Evolutionary conservation across 768 basidiomycete genomes (phyloP).

Genomic region (Pleurotus pulmonarius): DNA sequence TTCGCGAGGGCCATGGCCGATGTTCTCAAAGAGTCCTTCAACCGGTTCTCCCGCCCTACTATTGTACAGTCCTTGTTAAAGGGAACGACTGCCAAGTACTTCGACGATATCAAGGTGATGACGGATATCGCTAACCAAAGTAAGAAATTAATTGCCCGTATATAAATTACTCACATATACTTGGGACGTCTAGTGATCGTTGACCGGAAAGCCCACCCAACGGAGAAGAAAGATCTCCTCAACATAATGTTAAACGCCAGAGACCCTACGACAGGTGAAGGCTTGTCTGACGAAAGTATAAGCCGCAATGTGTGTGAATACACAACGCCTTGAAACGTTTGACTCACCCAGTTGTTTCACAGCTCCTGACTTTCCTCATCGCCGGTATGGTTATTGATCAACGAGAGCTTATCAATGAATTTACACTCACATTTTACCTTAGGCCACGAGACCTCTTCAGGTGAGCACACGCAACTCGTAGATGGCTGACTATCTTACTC

Average conservation of each 20-base stretch:
- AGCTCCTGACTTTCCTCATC: conserved; percentile 48
- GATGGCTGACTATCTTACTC: neutral
- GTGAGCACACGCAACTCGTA: neutral
- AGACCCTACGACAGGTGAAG: conserved; percentile 41
- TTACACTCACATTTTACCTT: neutral
- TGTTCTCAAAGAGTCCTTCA: conserved; percentile 34
- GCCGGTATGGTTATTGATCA: conserved; percentile 28
- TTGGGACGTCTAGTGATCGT: conserved; percentile 27
- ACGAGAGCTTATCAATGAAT: neutral
- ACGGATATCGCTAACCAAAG: conserved; percentile 35
- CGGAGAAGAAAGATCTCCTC: conserved; percentile 39
- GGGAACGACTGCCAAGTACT: conserved; percentile 32
- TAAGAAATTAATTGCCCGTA: conserved; percentile 14
- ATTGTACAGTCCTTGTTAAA: conserved; percentile 31
- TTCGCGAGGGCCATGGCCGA: conserved; percentile 38
- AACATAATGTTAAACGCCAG: conserved; percentile 41
- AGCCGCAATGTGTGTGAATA: conserved; percentile 30
- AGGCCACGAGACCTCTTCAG: conserved; percentile 24
- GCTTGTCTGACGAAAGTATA: conserved; percentile 37
- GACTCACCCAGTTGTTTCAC: neutral
- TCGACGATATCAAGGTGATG: conserved; percentile 37
- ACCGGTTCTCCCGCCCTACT: conserved; percentile 29
- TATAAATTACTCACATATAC: too few relatives aligned
- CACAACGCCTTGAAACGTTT: neutral
- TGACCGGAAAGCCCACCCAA: conserved; percentile 32